Conservation (phyloP, 2,329 filamentous ascomycete species). For the Alternaria sp. region DNA sequence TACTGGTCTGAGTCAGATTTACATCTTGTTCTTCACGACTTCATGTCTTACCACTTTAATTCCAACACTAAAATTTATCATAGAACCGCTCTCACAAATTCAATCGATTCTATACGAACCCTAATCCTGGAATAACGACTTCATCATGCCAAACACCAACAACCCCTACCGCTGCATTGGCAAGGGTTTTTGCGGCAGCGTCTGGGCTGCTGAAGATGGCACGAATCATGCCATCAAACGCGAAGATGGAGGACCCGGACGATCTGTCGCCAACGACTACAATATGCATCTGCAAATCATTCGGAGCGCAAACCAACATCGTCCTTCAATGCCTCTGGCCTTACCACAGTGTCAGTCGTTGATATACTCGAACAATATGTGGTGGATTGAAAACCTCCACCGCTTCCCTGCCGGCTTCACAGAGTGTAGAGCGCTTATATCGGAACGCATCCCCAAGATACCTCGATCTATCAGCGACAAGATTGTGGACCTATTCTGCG, state of each 20-base stretch:
- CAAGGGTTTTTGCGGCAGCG: slow-evolving; percentile 24
- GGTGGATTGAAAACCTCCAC: slow-evolving; percentile 4
- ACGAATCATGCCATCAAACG: slow-evolving; percentile 16
- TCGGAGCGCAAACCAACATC: slow-evolving; percentile 4
- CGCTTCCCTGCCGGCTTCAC: slow-evolving; percentile 18
- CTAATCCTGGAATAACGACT: background rate
- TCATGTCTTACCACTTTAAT: too few relatives aligned
- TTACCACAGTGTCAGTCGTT: slow-evolving; percentile 21
- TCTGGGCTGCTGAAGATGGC: slow-evolving; percentile 18
- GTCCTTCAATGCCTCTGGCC: slow-evolving; percentile 7
- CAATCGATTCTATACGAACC: background rate
- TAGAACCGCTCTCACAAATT: too few relatives aligned
- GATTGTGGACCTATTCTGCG: slow-evolving; percentile 21
- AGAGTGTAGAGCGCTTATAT: slow-evolving; percentile 14
- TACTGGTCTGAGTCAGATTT: background rate
- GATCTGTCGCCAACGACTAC: slow-evolving; percentile 26
- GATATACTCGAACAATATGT: slow-evolving; percentile 11
- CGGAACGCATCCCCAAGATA: slow-evolving; percentile 16
- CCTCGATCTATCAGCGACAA: slow-evolving; percentile 16
- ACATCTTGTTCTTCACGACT: too few relatives aligned
- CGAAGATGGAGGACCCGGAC: slow-evolving; percentile 24
- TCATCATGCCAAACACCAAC: background rate
- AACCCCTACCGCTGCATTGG: slow-evolving; percentile 20
- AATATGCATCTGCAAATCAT: slow-evolving; percentile 18
- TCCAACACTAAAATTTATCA: background rate